These are phyloP conservation scores for Cupressus sempervirens DNA, from an alignment of 75 land plant species.

Conservation along the genomic window DNA sequence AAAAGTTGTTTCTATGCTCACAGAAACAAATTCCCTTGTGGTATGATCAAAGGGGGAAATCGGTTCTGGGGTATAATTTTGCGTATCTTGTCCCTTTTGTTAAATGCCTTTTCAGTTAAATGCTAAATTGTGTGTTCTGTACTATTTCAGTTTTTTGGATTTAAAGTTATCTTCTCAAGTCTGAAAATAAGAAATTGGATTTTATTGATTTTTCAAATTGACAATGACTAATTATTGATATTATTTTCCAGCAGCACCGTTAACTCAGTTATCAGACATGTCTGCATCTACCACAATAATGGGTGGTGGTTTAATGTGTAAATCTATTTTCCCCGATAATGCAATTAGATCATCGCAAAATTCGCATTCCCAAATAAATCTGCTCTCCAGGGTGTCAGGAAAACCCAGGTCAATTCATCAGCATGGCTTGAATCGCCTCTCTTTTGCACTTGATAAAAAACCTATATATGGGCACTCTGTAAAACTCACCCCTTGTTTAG, in stretches of 20 bases:
- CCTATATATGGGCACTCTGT: background rate
- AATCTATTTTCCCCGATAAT: background rate
- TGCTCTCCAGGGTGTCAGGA: background rate
- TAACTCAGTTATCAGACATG: background rate
- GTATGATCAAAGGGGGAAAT: background rate
- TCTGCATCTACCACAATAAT: conserved; percentile 4
- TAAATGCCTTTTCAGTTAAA: background rate
- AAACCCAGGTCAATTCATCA: background rate
- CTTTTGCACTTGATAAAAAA: background rate
- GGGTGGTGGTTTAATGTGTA: conserved; percentile 1
- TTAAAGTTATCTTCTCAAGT: background rate
- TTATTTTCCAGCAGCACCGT: background rate
- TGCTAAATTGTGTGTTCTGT: background rate
- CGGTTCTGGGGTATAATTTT: background rate
- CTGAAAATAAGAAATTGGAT: background rate
- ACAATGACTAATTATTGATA: background rate
- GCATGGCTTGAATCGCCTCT: conserved; percentile 6
- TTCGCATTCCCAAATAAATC: background rate
- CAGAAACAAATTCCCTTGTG: background rate
- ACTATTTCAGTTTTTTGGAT: background rate
- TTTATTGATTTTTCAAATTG: background rate
- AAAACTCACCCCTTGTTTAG: conserved; percentile 5
- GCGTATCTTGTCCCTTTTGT: background rate
- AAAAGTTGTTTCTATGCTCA: background rate
- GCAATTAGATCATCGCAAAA: background rate